Percentiles rank a stretch among this genome's conserved stretches.
Conservation (phyloP, 371 early-diverging fungal species). For the Saksenaea vasiformis region DNA sequence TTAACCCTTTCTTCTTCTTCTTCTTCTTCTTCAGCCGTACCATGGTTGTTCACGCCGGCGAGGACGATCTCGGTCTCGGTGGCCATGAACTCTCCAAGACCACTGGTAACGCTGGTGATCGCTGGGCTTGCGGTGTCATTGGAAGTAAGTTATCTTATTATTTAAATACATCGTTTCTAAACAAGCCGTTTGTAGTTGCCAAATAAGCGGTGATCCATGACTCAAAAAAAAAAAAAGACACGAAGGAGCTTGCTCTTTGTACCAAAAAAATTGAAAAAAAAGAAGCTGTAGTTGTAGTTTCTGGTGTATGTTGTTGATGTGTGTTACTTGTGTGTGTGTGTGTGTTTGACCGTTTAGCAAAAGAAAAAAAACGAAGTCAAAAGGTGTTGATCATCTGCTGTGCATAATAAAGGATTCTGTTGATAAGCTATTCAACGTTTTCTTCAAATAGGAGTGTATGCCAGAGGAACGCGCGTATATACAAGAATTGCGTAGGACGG, state of each 20-base stretch:
- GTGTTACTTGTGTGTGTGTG: not conserved
- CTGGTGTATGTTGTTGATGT: not conserved
- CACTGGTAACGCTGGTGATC: conserved; percentile 86
- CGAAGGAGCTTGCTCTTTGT: not conserved
- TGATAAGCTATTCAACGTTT: too few species aligned
- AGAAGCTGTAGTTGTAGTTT: not conserved
- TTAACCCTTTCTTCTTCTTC: not conserved
- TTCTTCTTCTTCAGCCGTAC: conserved; percentile 58
- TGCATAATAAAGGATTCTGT: not conserved
- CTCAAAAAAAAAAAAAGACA: not conserved
- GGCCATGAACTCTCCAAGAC: conserved; percentile 69
- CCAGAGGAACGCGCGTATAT: too few species aligned
- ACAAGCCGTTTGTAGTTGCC: not conserved
- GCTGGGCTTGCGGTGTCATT: conserved; percentile 88
- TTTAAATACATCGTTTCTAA: not conserved
- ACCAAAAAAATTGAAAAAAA: not conserved
- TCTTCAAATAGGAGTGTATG: too few species aligned
- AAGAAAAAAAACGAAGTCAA: not conserved
- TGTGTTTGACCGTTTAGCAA: not conserved
- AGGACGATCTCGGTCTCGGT: conserved; percentile 84
- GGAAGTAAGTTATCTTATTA: conserved; percentile 49
- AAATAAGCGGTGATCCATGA: not conserved
- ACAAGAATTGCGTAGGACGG: too few species aligned
- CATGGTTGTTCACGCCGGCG: conserved; percentile 78
- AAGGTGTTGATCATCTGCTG: conserved; percentile 4